Percentiles rank a stretch among this genome's conserved stretches.
Conservation (phyloP, 129 eudicot genomes). For the Flaveria sonorensis region DNA sequence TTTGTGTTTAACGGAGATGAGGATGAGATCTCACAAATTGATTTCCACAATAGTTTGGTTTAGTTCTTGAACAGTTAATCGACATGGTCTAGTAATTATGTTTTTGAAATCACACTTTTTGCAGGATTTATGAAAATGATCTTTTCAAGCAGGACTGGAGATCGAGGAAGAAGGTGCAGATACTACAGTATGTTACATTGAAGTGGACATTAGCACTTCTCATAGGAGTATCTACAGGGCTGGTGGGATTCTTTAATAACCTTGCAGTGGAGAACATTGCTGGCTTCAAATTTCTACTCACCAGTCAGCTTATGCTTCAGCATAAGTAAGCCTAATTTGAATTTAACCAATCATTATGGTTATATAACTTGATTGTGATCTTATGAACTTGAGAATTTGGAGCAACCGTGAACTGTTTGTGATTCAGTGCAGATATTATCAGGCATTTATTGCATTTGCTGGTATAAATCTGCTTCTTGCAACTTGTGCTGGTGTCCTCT, state of each 20-base stretch:
- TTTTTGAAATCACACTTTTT: conserved; percentile 1
- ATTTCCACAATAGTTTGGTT: background rate
- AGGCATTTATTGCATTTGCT: conserved; percentile 74
- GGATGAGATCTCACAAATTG: conserved; percentile 8
- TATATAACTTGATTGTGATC: background rate
- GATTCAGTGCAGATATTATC: conserved; percentile 65
- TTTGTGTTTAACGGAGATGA: too few relatives aligned
- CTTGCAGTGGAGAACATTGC: conserved; percentile 92
- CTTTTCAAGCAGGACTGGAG: conserved; percentile 99
- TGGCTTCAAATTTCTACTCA: conserved; percentile 83
- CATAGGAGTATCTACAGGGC: conserved; percentile 78
- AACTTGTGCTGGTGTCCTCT: conserved; percentile 65
- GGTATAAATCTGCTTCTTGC: conserved; percentile 74
- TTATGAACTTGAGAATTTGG: conserved; percentile 7
- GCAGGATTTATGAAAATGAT: conserved; percentile 91
- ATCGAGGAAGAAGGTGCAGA: conserved; percentile 75
- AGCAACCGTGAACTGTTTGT: conserved; percentile 16
- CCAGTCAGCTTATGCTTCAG: conserved; percentile 67
- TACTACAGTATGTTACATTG: conserved; percentile 72
- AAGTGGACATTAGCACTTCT: conserved; percentile 91
- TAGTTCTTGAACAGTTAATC: too few relatives aligned
- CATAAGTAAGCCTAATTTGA: conserved; percentile 49
- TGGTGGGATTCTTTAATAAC: conserved; percentile 83
- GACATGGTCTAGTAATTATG: too few relatives aligned
- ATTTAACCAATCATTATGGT: background rate